Evolutionary conservation across 192 early-diverging fungal genomes (phyloP).

Genomic region (Podochytrium sp.): DNA sequence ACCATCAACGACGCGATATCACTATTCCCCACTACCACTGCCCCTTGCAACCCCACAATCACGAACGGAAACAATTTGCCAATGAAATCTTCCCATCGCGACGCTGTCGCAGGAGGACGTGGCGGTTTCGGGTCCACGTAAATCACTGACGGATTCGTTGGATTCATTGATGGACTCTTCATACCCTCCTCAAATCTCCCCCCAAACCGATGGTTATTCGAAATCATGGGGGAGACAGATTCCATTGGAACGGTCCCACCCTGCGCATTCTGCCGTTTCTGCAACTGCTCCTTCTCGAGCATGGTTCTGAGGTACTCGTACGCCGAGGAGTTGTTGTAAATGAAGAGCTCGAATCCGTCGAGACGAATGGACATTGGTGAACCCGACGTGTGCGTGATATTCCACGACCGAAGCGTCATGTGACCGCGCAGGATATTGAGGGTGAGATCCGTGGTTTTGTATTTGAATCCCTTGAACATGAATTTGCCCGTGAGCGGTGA

Average conservation of each 20-base stretch:
- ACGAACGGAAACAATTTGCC: constrained; percentile 68
- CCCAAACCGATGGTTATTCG: no score
- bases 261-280: neutral
- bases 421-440: constrained; percentile 73
- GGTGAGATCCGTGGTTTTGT: constrained; percentile 72
- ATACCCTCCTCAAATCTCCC: no score
- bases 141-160: no score
- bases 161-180: no score
- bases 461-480: constrained; percentile 77
- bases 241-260: no score
- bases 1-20: constrained; percentile 67
- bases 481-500: constrained; percentile 73
- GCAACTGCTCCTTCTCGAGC: constrained; percentile 16
- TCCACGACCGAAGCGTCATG: constrained; percentile 75
- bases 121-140: neutral
- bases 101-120: neutral
- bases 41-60: constrained; percentile 57
- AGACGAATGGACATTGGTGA: constrained; percentile 63
- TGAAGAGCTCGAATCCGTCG: constrained; percentile 80
- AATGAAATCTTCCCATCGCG: constrained; percentile 46
- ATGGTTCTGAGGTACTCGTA: constrained; percentile 60
- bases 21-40: constrained; percentile 73
- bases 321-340: constrained; percentile 76
- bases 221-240: no score
- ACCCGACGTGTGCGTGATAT: neutral